phyloP scores from a whole-genome alignment of 2,329 filamentous ascomycete genomes.

The Anthostomella pinea region DNA sequence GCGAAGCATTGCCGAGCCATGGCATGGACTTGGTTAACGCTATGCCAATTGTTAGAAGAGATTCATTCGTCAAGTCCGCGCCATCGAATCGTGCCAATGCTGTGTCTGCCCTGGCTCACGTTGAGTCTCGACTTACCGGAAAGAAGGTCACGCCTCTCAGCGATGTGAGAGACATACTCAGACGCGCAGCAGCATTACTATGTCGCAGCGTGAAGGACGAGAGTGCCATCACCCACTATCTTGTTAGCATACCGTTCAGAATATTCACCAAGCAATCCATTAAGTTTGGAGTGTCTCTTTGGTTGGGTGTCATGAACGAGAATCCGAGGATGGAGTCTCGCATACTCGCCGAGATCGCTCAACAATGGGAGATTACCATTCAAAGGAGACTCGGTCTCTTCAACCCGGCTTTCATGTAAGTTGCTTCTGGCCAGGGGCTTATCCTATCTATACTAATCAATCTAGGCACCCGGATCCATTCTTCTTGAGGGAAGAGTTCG shows the following conservation, averaged over 20 bases:
- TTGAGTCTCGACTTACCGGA: slow-evolving; percentile 68
- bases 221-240: slow-evolving; percentile 75
- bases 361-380: slow-evolving; percentile 87
- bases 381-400: slow-evolving; percentile 79
- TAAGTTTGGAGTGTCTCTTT: slow-evolving; percentile 90
- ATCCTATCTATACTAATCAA: slow-evolving; percentile 30
- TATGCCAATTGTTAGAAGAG: slow-evolving; percentile 52
- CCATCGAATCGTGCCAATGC: slow-evolving; percentile 56
- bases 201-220: slow-evolving; percentile 75
- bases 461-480: slow-evolving; percentile 77
- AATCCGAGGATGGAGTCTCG: slow-evolving; percentile 85
- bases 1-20: slow-evolving; percentile 69
- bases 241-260: slow-evolving; percentile 89
- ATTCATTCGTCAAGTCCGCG: slow-evolving; percentile 50
- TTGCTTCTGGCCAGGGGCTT: slow-evolving; percentile 9
- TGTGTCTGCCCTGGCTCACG: slow-evolving; percentile 64
- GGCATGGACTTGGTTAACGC: slow-evolving; percentile 63
- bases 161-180: slow-evolving; percentile 77
- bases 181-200: slow-evolving; percentile 80
- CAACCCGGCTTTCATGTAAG: slow-evolving; percentile 63
- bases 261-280: slow-evolving; percentile 95
- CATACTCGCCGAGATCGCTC: slow-evolving; percentile 80
- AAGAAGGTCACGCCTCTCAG: slow-evolving; percentile 68
- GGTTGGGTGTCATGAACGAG: slow-evolving; percentile 96
- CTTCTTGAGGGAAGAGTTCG: slow-evolving; percentile 86